Conservation (phyloP, 73 alveolate species). For the Paramecium bursaria region DNA sequence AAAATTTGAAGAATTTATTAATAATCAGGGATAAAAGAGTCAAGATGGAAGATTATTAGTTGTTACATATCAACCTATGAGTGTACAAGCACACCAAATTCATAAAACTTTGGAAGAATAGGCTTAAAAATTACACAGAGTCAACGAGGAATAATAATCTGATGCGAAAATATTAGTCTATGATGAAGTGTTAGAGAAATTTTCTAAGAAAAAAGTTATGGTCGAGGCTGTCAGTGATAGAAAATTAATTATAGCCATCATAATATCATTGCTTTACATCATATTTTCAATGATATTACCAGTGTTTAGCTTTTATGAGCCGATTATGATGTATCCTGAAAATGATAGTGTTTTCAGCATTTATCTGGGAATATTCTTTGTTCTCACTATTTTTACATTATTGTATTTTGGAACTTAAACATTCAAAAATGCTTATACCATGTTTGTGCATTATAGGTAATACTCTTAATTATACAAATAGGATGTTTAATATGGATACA, state of each 20-base stretch:
- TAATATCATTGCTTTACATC: conserved; percentile 4
- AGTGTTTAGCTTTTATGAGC: conserved; percentile 30
- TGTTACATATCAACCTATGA: conserved; percentile 13
- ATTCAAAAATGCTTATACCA: conserved; percentile 35
- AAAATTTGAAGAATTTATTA: conserved; percentile 3
- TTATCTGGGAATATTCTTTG: conserved; percentile 34
- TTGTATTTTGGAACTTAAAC: conserved; percentile 52
- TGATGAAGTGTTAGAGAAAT: conserved; percentile 7
- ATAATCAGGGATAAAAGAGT: background rate
- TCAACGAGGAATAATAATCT: background rate
- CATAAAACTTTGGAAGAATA: background rate
- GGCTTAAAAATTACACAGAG: background rate
- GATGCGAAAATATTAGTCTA: conserved; percentile 24
- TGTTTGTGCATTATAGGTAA: conserved; percentile 2
- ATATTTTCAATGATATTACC: conserved; percentile 52
- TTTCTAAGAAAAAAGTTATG: background rate
- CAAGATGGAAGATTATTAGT: conserved; percentile 14
- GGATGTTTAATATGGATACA: conserved; percentile 69
- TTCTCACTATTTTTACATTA: conserved; percentile 50
- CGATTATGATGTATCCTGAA: conserved; percentile 29
- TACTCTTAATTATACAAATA: background rate
- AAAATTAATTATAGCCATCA: conserved; percentile 26
- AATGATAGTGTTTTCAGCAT: conserved; percentile 32
- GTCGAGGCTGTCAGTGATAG: conserved; percentile 2
- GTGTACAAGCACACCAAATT: background rate